Evolutionary conservation across 345 rosid genomes (phyloP), one percentile per base, ranked within the genome.

Genomic region (Xanthoceras sorbifolium): DNA sequence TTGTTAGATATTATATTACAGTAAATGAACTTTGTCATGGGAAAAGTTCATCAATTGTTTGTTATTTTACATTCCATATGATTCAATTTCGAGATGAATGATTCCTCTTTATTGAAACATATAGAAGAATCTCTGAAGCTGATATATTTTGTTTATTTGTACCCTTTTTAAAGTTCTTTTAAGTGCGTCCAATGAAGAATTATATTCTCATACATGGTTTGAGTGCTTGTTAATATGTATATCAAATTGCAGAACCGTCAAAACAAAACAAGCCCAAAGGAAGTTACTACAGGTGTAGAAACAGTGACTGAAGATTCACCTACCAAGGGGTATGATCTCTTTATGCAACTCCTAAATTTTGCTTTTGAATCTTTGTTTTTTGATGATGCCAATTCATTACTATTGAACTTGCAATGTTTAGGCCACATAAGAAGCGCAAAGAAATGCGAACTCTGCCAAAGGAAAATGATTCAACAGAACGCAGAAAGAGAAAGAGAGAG

Each of bases 241-340:
- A 60, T 81, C 63, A 38, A 72, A 76, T 64, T 86, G 84, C 90
- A 94, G 98, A 90, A 93, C 80, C 95, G 93, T 44, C 84, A 79
- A 57, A 85, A 83, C 46, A 91, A 86, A 81, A 68, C 90, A n/a
- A 78, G 80, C 76, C 82, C 90, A 36, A 86, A 87, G 82, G 92
- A 87, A 71, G 76, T 71, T 55, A 79, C 62, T 10, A 10, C 60
- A 59, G 57, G 23, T 52, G 74, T 29, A 54, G 85, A 77, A 54
- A 60, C 76, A 36, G 25, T 12, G 10, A 65, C 61, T n/a, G 64
- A 55, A 57, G 78, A 79, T 74, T 74, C 78, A 70, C 59, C 70
- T 52, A 55, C 67, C 22, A 12, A 77, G 46, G 61, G 86, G 89
- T 86, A 28, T 62, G 70, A 36, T 72, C 48, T 70, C 78, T 61